phyloP scores from a whole-genome alignment of 768 basidiomycete genomes.

The Amanita polypyramis region DNA sequence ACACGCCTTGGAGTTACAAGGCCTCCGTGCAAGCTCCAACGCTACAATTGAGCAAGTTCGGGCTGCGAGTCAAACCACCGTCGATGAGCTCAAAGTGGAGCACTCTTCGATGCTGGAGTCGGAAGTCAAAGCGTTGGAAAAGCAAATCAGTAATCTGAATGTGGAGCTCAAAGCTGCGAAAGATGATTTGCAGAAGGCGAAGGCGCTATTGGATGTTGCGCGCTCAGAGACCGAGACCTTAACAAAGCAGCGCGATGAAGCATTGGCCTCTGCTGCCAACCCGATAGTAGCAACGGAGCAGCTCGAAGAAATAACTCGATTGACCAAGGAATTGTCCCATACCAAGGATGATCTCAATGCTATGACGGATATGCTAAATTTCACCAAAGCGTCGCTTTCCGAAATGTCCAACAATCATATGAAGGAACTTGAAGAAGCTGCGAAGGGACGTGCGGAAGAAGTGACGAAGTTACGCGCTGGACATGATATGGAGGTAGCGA shows the following conservation, averaged over 20 bases:
- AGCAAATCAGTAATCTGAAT: slow-evolving; percentile 48
- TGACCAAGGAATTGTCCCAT: slow-evolving; percentile 47
- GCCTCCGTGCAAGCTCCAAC: slow-evolving; percentile 56
- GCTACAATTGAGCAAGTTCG: slow-evolving; percentile 62
- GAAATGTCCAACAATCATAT: slow-evolving; percentile 63
- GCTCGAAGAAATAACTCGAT: slow-evolving; percentile 40
- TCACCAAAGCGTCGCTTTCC: slow-evolving; percentile 60
- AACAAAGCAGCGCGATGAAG: slow-evolving; percentile 55
- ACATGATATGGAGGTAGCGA: slow-evolving; percentile 52
- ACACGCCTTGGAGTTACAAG: slow-evolving; percentile 63
- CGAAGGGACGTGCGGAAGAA: slow-evolving; percentile 60
- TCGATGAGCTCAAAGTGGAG: slow-evolving; percentile 55
- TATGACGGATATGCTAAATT: slow-evolving; percentile 51
- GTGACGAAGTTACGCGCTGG: slow-evolving; percentile 45
- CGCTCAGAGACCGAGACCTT: slow-evolving; percentile 45
- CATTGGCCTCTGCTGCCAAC: slow-evolving; percentile 34
- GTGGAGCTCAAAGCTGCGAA: slow-evolving; percentile 78
- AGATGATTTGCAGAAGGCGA: slow-evolving; percentile 74
- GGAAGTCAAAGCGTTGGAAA: slow-evolving; percentile 46
- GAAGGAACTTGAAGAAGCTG: slow-evolving; percentile 68
- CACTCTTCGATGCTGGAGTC: slow-evolving; percentile 51
- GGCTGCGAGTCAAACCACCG: slow-evolving; percentile 43
- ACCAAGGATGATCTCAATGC: slow-evolving; percentile 63
- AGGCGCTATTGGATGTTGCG: slow-evolving; percentile 42
- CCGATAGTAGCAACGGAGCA: slow-evolving; percentile 35